These are phyloP conservation scores for Globisporangium nodosum DNA, from an alignment of 352 stramenopile species.

Conservation along the genomic window DNA sequence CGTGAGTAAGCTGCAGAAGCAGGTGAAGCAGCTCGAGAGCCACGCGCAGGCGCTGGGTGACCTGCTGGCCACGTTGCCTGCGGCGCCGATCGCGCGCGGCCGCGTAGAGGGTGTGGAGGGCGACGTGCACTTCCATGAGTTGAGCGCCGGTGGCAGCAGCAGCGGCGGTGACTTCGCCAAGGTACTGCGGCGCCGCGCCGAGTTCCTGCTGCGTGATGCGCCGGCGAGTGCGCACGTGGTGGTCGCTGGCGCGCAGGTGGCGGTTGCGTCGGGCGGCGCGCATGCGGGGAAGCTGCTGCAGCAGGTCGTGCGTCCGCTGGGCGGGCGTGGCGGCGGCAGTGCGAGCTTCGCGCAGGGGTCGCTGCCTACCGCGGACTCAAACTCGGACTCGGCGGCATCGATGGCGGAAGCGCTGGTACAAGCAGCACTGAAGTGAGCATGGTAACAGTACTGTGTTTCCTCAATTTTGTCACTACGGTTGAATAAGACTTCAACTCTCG, in stretches of 20 bases:
- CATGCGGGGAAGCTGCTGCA: slow-evolving; percentile 62
- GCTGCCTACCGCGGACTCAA: slow-evolving; percentile 9
- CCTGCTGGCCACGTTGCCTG: slow-evolving; percentile 34
- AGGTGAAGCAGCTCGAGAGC: slow-evolving; percentile 59
- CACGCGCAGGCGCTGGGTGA: slow-evolving; percentile 45
- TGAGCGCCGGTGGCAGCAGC: neutral
- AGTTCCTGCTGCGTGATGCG: slow-evolving; percentile 36
- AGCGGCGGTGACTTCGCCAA: slow-evolving; percentile 34
- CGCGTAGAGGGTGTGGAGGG: slow-evolving; percentile 14
- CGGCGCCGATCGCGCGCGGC: slow-evolving; percentile 27
- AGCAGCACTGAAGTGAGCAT: slow-evolving; percentile 11
- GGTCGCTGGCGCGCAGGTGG: slow-evolving; percentile 40
- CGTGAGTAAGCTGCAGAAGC: slow-evolving; percentile 65
- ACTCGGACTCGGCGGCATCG: neutral
- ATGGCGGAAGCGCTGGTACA: slow-evolving; percentile 18
- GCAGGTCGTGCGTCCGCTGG: slow-evolving; percentile 39
- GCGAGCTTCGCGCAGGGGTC: slow-evolving; percentile 59
- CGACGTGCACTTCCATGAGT: slow-evolving; percentile 30
- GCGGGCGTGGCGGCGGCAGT: slow-evolving; percentile 54
- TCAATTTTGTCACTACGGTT: neutral
- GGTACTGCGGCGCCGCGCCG: slow-evolving; percentile 54
- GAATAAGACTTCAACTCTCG: neutral
- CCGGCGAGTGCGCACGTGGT: slow-evolving; percentile 40
- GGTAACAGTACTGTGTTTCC: neutral
- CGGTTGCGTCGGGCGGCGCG: slow-evolving; percentile 31